Base-by-base conservation (phyloP, 768 basidiomycete genomes). In the Trametes gibbosa region DNA sequence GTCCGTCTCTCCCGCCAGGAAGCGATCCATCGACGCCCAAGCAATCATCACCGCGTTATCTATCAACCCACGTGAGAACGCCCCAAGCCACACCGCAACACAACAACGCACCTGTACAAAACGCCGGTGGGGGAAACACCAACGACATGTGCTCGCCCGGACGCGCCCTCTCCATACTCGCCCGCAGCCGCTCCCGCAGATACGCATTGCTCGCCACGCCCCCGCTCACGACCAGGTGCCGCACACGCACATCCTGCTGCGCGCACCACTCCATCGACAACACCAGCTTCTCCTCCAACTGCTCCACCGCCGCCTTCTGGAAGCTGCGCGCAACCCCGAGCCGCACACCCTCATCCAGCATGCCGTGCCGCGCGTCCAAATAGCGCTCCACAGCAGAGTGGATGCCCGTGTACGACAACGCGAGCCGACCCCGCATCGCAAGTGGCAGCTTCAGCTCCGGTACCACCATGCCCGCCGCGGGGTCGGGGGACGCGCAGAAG, bases 11-110 rank as follows among this genome's bases (percentile, higher is more conserved):
- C 75, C 76, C 0, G 74, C 75, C 24, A 88, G 77, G 61, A 97
- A 90, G 13, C 94, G 84, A 65, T 87, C 75, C 81, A 95, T 88
- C 0, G 91, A 87, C 3, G 95, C 90, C 90, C 89, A 96, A 2
- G 83, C 96, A 64, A 98, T 91, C 96, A 98, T 98, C 9, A 84
- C 95, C 0, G 96, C 96, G 70, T 98, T 98, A 67, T 98, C 96
- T 95, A 63, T 0, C 4, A 21, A 25, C 4, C 16, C 25, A 29
- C 21, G 21, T 45, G 9, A 45, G 43, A 8, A 41, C 13, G 3
- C 41, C 41, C 42, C 42, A 19, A 13, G 14, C 5, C 42, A 19
- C 4, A 2, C 27, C 4, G 13, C 4, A 12, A 43, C 21, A 8
- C 21, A 12, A 13, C 23, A 5, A 62, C 76, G 53, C 57, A 90